phyloP scores from a whole-genome alignment of 2,329 filamentous ascomycete species.

The Trichoderma pleuroti region DNA sequence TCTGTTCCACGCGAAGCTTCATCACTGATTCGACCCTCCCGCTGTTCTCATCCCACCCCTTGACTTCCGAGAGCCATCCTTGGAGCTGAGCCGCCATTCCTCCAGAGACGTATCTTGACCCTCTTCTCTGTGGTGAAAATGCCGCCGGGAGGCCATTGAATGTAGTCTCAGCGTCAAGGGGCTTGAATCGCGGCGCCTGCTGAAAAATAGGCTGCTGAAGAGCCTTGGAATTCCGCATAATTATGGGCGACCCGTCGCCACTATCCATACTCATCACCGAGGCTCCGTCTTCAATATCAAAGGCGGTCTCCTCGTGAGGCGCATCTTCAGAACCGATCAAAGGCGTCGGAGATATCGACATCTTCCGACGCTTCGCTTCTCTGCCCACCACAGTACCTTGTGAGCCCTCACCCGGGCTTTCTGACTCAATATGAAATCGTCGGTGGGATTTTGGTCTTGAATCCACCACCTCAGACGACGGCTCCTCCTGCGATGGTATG shows the following conservation, averaged over 20 bases:
- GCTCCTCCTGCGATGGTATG: slow-evolving; percentile 21
- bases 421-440: slow-evolving; percentile 6
- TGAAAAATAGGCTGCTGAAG: slow-evolving; percentile 38
- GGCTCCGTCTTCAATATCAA: not conserved
- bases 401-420: not conserved
- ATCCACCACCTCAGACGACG: not conserved
- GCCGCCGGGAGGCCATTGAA: slow-evolving; percentile 26
- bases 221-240: not conserved
- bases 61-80: slow-evolving; percentile 41
- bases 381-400: not conserved
- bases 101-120: slow-evolving; percentile 34
- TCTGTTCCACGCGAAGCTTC: slow-evolving; percentile 31
- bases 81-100: slow-evolving; percentile 41
- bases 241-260: not conserved
- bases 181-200: slow-evolving; percentile 40
- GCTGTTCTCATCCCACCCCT: slow-evolving; percentile 31
- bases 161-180: slow-evolving; percentile 26
- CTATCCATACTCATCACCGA: not conserved
- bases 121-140: slow-evolving; percentile 38
- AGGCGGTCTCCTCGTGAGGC: not conserved
- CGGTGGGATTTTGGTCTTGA: not conserved
- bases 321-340: slow-evolving; percentile 16
- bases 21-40: slow-evolving; percentile 20
- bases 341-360: slow-evolving; percentile 29
- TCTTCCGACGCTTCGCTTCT: slow-evolving; percentile 29